Base-by-base conservation (phyloP, 2,329 filamentous ascomycete genomes). In the Aureobasidium namibiae region DNA sequence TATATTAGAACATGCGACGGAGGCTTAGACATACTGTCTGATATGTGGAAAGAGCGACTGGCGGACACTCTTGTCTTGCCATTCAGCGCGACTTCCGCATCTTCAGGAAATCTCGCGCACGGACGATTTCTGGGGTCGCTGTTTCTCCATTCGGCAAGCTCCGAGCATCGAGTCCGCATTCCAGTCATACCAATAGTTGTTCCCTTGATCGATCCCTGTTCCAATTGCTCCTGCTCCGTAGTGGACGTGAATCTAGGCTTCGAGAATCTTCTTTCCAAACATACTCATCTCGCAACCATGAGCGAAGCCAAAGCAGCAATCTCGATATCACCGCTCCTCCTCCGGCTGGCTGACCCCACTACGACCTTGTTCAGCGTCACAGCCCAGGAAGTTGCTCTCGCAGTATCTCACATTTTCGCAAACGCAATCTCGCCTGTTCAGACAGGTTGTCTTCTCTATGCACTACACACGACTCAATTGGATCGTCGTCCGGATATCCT, bases 331-430 rank as follows among this genome's bases (percentile, higher is more conserved):
- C 84, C 85, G 39, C 78, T 92, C 33, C 81, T 92, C 61, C 84
- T 84, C 68, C 83, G 87, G 61, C 79, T 92, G 44, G 90, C 87
- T 86, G 86, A 74, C 62, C 74, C 68, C 36, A 69, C 79, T 61
- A 66, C 72, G 8, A 76, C 78, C 45, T 71, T 78, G 49, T 72
- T 75, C 64, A 48, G 67, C 67, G 23, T 92, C 59, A 84, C 85
- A 16, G 85, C 92, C 13, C 78, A 83, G 53, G 90, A 96, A 71
- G 94, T 99, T 71, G 90, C 92, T 61, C 81, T 87, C n/a, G 92
- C 92, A 57, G 87, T 97, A 66, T 87, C 90, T 4, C 81, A 92
- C 69, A 95, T 96, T 70, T 97, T 97, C 74, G 92, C 91, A 61
- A 87, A 96, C 75, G 84, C 85, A 65, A 80, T 97, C 18, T 92